These are phyloP conservation scores for Funneliformis caledonium DNA, from an alignment of 371 early-diverging fungal species.

Conservation along the genomic window DNA sequence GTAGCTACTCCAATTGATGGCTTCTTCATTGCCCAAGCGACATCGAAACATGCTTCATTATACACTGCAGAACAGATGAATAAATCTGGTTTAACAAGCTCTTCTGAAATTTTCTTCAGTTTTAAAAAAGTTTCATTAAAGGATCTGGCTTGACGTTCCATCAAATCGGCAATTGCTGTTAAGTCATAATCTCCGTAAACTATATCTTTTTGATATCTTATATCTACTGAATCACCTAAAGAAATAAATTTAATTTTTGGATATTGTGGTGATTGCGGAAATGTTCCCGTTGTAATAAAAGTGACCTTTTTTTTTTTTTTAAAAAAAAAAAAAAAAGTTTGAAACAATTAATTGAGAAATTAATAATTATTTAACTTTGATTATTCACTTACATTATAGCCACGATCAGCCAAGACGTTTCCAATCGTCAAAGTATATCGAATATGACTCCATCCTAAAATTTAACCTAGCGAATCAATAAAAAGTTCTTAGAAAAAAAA, in stretches of 20 bases:
- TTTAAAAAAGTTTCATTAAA: no score
- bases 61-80: not conserved
- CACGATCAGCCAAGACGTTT: conserved; percentile 12
- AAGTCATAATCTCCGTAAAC: not conserved
- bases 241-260: not conserved
- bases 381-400: not conserved
- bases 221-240: not conserved
- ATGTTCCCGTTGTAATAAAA: not conserved
- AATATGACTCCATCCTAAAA: conserved; percentile 2
- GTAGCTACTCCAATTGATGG: not conserved
- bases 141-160: no score
- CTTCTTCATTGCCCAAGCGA: conserved; percentile 5
- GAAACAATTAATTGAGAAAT: not conserved
- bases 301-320: not conserved
- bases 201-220: not conserved
- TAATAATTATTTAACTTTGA: not conserved
- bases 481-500: not conserved
- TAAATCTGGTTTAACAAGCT: not conserved
- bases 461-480: not conserved
- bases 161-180: not conserved
- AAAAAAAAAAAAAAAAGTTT: not conserved
- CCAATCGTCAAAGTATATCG: not conserved
- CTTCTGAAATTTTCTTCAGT: not conserved
- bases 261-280: no score
- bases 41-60: conserved; percentile 16